A percentile compares a stretch with the other conserved stretches of the same genome.
Evolutionary conservation across 441 rosid genomes (phyloP).

Genomic region (Viola pubescens): DNA sequence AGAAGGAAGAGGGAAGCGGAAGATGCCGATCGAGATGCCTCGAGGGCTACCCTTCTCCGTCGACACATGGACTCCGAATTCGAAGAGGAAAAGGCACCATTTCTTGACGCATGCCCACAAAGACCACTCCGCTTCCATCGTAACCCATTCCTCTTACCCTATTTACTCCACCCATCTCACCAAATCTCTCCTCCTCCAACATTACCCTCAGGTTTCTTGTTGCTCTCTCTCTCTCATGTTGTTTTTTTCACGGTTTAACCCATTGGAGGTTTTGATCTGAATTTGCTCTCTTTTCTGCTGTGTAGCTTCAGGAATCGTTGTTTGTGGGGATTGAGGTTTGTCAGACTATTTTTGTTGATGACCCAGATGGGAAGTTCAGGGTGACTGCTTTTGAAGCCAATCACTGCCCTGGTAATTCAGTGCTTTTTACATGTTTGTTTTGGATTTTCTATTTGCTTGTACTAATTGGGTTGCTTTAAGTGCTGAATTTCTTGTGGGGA

Average conservation of each 20-base stretch:
- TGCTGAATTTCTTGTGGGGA: background rate
- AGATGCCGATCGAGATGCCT: slow-evolving; percentile 63
- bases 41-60: slow-evolving; percentile 81
- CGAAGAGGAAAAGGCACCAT: slow-evolving; percentile 57
- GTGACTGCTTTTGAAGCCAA: slow-evolving; percentile 75
- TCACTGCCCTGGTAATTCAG: slow-evolving; percentile 59
- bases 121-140: slow-evolving; percentile 65
- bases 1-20: background rate
- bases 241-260: background rate
- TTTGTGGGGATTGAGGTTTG: slow-evolving; percentile 60
- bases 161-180: slow-evolving; percentile 63
- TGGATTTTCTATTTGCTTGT: background rate
- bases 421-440: background rate
- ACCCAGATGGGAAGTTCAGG: slow-evolving; percentile 47
- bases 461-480: background rate
- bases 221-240: background rate
- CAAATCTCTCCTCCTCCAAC: slow-evolving; percentile 45
- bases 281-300: background rate
- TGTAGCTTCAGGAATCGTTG: slow-evolving; percentile 48
- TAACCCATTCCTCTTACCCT: slow-evolving; percentile 44
- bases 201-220: slow-evolving; percentile 38
- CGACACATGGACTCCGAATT: slow-evolving; percentile 58
- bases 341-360: slow-evolving; percentile 41
- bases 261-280: background rate
- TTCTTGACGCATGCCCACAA: slow-evolving; percentile 83